Conservation (phyloP, 495 filamentous ascomycete species). For the Podospora tetraspora region DNA sequence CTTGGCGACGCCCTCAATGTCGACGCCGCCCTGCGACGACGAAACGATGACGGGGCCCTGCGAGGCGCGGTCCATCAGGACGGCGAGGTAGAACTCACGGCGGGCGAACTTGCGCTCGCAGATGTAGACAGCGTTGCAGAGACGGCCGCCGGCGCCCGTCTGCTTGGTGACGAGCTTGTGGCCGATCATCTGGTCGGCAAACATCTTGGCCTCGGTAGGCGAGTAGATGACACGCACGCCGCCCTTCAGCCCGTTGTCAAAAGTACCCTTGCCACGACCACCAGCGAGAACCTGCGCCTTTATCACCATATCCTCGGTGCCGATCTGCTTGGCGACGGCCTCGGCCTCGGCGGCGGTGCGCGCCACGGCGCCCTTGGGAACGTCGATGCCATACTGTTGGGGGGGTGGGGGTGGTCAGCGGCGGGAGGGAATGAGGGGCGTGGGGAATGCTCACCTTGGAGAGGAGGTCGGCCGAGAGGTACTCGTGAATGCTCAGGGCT, state of each 20-base stretch:
- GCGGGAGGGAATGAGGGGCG: background rate
- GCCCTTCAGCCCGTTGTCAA: slow-evolving; percentile 98
- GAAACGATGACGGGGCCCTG: slow-evolving; percentile 94
- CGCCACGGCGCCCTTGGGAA: slow-evolving; percentile 83
- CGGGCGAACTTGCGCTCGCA: slow-evolving; percentile 99
- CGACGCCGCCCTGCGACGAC: slow-evolving; percentile 97
- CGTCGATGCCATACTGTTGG: slow-evolving; percentile 81
- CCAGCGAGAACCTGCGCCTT: slow-evolving; percentile 98
- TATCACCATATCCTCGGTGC: slow-evolving; percentile 96
- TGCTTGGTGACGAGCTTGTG: slow-evolving; percentile 99
- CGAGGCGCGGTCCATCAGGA: slow-evolving; percentile 91
- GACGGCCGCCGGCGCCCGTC: slow-evolving; percentile 83
- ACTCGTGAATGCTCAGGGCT: slow-evolving; percentile 93
- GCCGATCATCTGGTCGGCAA: slow-evolving; percentile 98
- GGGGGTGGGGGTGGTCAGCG: slow-evolving; percentile 12
- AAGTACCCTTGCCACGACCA: slow-evolving; percentile 92
- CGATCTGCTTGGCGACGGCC: slow-evolving; percentile 80
- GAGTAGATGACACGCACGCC: slow-evolving; percentile 98
- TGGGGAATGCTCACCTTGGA: slow-evolving; percentile 54
- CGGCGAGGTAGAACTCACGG: slow-evolving; percentile 96
- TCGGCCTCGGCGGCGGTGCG: slow-evolving; percentile 81
- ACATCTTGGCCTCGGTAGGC: slow-evolving; percentile 80
- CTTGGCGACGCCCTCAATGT: slow-evolving; percentile 97
- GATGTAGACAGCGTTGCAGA: slow-evolving; percentile 96
- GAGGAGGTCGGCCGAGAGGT: slow-evolving; percentile 85